Base-by-base conservation (phyloP, 495 filamentous ascomycete species). In the Daldinia grandis region DNA sequence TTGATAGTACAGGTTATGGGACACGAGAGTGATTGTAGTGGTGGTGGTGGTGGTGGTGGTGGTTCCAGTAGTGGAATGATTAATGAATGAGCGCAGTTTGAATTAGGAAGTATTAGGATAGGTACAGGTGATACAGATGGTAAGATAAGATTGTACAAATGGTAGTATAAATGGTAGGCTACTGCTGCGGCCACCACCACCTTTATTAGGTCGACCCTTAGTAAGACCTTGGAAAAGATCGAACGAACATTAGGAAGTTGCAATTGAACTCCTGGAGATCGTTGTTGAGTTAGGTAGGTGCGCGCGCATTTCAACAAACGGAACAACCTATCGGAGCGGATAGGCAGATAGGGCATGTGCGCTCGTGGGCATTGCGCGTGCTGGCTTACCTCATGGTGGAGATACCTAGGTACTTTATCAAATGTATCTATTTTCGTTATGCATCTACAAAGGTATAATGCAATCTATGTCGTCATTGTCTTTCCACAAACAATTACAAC, bases 391-490 rank as follows among this genome's bases (percentile, higher is more conserved):
- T 47, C 19, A 12, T 47, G 42, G 42, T 47, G 42, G 42, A 47
- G 42, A 47, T 24, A 14, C 10, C 4, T n/a, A 47, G 2, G 17
- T 24, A 47, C 4, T 51, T 14, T 12, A 9, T 24, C 12, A 57
- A 15, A 37, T 55, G 30, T 55, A 19, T 3, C 27, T 19, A 30
- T 17, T 17, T 35, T 55, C 33, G 53, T 57, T 57, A 38, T 35
- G 17, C 54, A 37, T n/a, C n/a, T n/a, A n/a, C n/a, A n/a, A n/a
- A n/a, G n/a, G 0, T 7, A 8, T 53, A 57, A 19, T 28, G 21
- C 27, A 60, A 61, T 61, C 25, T 37, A 71, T 71, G 68, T 71
- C 68, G 68, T 71, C 68, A 71, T 71, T 70, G 57, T 65, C n/a
- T 50, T 61, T 50, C 55, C 57, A 25, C 68, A 70, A 57, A 56